phyloP scores from a whole-genome alignment of 495 filamentous ascomycete genomes.

The Podospora sp. region DNA sequence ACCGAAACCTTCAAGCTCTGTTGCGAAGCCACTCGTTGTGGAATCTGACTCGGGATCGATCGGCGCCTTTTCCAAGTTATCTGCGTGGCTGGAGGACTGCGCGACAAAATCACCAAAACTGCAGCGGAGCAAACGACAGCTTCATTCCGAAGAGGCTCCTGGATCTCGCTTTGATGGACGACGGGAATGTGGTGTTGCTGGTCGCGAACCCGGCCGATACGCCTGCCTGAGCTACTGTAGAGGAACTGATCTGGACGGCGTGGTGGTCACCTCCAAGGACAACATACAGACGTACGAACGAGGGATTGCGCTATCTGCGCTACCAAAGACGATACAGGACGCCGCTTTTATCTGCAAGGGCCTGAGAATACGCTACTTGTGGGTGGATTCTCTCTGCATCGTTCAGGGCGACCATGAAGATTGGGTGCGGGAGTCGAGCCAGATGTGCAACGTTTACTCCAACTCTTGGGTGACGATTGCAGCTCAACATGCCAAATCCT shows the following conservation, averaged over 20 bases:
- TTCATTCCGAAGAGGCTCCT: background rate
- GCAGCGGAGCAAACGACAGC: background rate
- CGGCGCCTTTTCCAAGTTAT: background rate
- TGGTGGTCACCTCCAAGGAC: background rate
- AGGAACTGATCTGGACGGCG: constrained; percentile 12
- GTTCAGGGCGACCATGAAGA: constrained; percentile 37
- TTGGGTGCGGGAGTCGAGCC: constrained; percentile 31
- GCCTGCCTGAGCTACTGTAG: constrained; percentile 34
- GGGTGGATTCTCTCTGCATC: constrained; percentile 41
- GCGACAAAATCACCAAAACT: background rate
- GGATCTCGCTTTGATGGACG: background rate
- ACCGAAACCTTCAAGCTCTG: too few species aligned
- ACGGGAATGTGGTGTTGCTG: background rate
- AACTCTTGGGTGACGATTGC: constrained; percentile 35
- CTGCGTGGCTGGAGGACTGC: background rate
- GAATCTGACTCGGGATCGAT: too few species aligned
- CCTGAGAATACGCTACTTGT: constrained; percentile 39
- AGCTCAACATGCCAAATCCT: constrained; percentile 14
- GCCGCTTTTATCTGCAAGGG: constrained; percentile 34
- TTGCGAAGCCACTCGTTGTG: too few species aligned
- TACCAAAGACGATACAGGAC: constrained; percentile 36
- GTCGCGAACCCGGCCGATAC: background rate
- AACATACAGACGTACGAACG: constrained; percentile 17
- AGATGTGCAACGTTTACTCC: constrained; percentile 37
- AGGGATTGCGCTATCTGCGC: constrained; percentile 21